These are phyloP conservation scores for Globisporangium radiosum DNA, from an alignment of 352 stramenopile genomes.

Conservation along the genomic window DNA sequence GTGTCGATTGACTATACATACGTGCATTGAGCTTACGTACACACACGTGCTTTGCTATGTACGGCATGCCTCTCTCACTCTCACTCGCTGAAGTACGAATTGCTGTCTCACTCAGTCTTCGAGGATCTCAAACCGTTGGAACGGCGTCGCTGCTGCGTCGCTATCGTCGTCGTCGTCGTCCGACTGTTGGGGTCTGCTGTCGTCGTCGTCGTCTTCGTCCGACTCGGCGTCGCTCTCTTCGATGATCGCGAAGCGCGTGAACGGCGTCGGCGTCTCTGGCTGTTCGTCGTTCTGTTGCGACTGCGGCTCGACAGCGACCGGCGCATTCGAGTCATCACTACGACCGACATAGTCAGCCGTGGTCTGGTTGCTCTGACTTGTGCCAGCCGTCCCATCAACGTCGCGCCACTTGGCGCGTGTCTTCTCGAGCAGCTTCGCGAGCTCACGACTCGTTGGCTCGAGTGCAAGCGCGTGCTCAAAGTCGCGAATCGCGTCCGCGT, in stretches of 20 bases:
- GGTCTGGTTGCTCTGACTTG: slow-evolving; percentile 17
- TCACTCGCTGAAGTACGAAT: slow-evolving; percentile 15
- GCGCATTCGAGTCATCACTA: not conserved
- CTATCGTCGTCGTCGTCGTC: slow-evolving; percentile 6
- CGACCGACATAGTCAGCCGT: slow-evolving; percentile 9
- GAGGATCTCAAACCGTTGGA: slow-evolving; percentile 55
- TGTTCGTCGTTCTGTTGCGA: not conserved
- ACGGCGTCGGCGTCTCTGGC: slow-evolving; percentile 12
- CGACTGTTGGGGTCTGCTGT: not conserved
- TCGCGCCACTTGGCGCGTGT: slow-evolving; percentile 65
- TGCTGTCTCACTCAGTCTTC: slow-evolving; percentile 20
- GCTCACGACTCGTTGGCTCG: slow-evolving; percentile 62
- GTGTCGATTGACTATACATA: not conserved
- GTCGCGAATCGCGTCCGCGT: slow-evolving; percentile 72
- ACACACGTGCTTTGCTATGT: not conserved
- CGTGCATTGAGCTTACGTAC: not conserved
- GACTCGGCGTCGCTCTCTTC: slow-evolving; percentile 28
- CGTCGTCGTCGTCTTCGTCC: slow-evolving; percentile 7
- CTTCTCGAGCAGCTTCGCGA: slow-evolving; percentile 77
- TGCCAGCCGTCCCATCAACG: slow-evolving; percentile 33
- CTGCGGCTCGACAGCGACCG: not conserved
- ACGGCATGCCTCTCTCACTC: not conserved
- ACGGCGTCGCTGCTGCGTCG: slow-evolving; percentile 15
- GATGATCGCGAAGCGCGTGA: slow-evolving; percentile 72
- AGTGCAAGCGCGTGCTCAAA: slow-evolving; percentile 66